Percentiles rank a stretch among this genome's conserved stretches.
phyloP scores from a whole-genome alignment of 2,329 filamentous ascomycete species.

The Penicillium frequentans region DNA sequence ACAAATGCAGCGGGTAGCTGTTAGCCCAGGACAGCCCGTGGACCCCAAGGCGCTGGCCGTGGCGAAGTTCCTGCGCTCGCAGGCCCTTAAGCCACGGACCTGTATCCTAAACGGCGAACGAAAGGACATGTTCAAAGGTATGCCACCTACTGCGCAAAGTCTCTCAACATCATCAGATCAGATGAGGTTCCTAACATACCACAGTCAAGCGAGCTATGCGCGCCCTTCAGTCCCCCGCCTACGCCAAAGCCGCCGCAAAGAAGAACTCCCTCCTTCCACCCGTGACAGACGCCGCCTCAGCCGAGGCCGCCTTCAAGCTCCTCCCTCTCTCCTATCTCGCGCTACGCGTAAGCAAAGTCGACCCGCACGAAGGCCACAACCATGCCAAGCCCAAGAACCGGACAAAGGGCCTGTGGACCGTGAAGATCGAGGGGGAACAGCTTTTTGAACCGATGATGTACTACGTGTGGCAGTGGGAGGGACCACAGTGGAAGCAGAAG shows the following conservation, averaged over 20 bases:
- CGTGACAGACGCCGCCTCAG: conserved; percentile 81
- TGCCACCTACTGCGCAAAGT: not conserved
- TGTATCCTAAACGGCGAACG: conserved; percentile 94
- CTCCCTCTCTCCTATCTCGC: conserved; percentile 92
- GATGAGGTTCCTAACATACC: not conserved
- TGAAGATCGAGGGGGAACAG: conserved; percentile 94
- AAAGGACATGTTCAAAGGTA: conserved; percentile 97
- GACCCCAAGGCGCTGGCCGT: conserved; percentile 87
- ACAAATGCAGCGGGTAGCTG: conserved; percentile 49
- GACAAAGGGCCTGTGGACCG: conserved; percentile 93
- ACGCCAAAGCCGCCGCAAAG: conserved; percentile 76
- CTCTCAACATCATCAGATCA: not conserved
- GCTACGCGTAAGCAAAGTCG: conserved; percentile 80
- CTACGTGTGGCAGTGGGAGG: conserved; percentile 96
- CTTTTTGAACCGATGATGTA: conserved; percentile 69
- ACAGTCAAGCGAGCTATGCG: conserved; percentile 93
- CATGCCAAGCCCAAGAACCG: conserved; percentile 71
- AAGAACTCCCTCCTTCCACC: conserved; percentile 88
- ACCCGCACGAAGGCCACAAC: conserved; percentile 73
- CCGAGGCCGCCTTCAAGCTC: conserved; percentile 92
- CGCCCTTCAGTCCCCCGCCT: conserved; percentile 82
- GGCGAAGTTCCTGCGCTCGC: conserved; percentile 79
- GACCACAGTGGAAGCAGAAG: conserved; percentile 89
- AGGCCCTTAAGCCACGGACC: conserved; percentile 85
- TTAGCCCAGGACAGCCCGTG: conserved; percentile 60